Base-by-base conservation (phyloP, 2,329 filamentous ascomycete species). In the Arthrinium puccinioides region DNA sequence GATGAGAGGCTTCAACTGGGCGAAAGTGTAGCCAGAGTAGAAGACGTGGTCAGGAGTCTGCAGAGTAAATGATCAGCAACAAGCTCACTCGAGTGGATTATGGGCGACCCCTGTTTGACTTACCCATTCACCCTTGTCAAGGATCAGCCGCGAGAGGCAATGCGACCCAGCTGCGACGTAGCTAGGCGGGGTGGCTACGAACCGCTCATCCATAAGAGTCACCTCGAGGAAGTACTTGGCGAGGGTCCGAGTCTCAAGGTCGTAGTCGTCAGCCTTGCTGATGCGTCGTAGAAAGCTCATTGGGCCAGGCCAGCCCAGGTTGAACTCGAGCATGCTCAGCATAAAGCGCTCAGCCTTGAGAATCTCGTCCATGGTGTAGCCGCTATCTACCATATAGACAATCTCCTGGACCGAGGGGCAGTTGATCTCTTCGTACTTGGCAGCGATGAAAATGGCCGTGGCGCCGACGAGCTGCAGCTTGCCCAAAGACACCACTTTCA, bases 391-490 rank as follows among this genome's bases (percentile, higher is more conserved):
- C 90, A 98, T 97, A 69, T 90, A 97, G 42, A 95, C 85, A 53
- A 98, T 94, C 68, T 98, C 92, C 44, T 84, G 77, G 16, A 98
- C 80, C 1, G 90, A 95, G 18, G 89, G 92, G 61, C 89, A 95
- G 63, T 95, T 94, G 68, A 98, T 96, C 66, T 98, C 92, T 62
- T 98, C 92, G 57, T 96, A 98, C 65, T 98, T 98, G 50, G 92
- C 86, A 10, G 92, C 92, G 43, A 98, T 82, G 52, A 97, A 89
- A 48, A 98, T 84, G 19, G 92, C 92, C 4, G 92, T 97, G 16
- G 92, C 90, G 32, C 92, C 92, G 36, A 97, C 92, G 13, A 98
- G 78, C 66, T 98, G 92, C 31, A 98, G 74, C 66, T 97, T 97
- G 44, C 84, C 86, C 11, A 97, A 76, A 2, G 92, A 97, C 23